Evolutionary conservation across 176 grass and related monocot species (phyloP), one percentile per base, ranked within the genome.

Genomic region (Calamus simplicifolius): DNA sequence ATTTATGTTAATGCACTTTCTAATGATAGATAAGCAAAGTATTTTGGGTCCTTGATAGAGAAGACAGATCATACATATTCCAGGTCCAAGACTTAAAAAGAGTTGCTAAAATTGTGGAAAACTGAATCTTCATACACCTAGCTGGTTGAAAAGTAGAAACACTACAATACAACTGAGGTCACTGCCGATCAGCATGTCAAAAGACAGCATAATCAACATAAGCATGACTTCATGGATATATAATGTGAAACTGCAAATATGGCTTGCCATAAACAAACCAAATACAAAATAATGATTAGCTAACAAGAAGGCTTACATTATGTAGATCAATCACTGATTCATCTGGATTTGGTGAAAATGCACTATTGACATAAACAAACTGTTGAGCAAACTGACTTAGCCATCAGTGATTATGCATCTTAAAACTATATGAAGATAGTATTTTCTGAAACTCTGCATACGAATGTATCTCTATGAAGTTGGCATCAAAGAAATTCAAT

Each of bases 331-430:
- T 88, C 53, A 95, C 72, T 56, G 77, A 54, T 66, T 95, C 89
- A 19, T 95, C 89, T 10, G 89, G 89, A 54, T 85, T 95, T 52
- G 89, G 85, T 14, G 81, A 95, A 63, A 95, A 95, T 6, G 89
- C 75, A 65, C 81, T 95, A 66, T 95, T 88, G 51, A 88, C 75
- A 61, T 95, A 95, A 17, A 88, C 84, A 70, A 88, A 95, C 89
- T 95, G 75, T 68, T 17, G 35, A 43, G 61, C 23, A 50, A 27
- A 72, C 64, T 23, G 56, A 71, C 25, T 70, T 70, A 16, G 74
- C 61, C 6, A 54, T 63, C 6, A 64, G 35, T 60, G 30, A 85
- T 4, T 52, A 73, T 59, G 53, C 51, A 26, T 43, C 35, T 43
- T 12, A 6, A 43, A 0, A 43, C 8, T 43, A 43, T 2, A 12